Evolutionary conservation across 192 early-diverging fungal species (phyloP).

Genomic region (Rhizophagus sp.): DNA sequence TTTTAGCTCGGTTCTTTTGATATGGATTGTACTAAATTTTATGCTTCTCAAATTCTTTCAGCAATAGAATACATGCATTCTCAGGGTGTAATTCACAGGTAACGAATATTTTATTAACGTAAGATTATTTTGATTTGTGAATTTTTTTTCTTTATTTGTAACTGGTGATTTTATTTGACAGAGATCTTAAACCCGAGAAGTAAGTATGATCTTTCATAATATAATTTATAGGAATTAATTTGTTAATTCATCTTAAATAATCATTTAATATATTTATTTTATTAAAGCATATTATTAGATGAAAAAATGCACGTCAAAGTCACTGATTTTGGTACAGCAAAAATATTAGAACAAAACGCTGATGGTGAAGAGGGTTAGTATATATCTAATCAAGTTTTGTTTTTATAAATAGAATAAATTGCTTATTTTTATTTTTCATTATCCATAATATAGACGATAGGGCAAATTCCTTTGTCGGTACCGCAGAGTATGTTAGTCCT

Average conservation of each 20-base stretch:
- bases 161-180: neutral
- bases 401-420: neutral
- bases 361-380: constrained; percentile 39
- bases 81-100: constrained; percentile 80
- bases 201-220: constrained; percentile 34
- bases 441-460: constrained; percentile 40
- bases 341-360: constrained; percentile 57
- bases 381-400: neutral
- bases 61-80: constrained; percentile 89
- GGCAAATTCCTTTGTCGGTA: constrained; percentile 94
- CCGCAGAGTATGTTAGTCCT: constrained; percentile 98
- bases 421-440: too few relatives aligned
- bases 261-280: neutral
- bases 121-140: neutral
- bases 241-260: too few relatives aligned
- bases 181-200: constrained; percentile 97
- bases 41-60: constrained; percentile 82
- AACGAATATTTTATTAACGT: constrained; percentile 2
- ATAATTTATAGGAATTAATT: too few relatives aligned
- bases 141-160: constrained; percentile 10
- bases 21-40: constrained; percentile 76
- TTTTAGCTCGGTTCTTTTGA: constrained; percentile 73
- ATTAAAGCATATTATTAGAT: constrained; percentile 76
- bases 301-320: constrained; percentile 90
- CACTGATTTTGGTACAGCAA: constrained; percentile 97